These are phyloP conservation scores for Backusella luteola DNA, from an alignment of 192 early-diverging fungal species.

Conservation along the genomic window DNA sequence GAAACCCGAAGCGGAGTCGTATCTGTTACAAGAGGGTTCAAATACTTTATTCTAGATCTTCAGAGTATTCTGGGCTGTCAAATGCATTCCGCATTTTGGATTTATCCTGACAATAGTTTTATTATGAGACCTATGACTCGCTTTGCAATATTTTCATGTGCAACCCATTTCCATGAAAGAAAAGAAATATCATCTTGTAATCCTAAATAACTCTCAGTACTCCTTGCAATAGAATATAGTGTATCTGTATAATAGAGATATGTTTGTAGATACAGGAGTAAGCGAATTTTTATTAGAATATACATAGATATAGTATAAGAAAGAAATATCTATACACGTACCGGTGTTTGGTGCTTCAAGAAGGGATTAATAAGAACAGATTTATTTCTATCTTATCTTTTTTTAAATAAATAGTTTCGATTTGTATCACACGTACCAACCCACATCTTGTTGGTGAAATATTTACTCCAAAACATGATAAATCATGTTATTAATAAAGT, in stretches of 20 bases:
- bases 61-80: constrained; percentile 6
- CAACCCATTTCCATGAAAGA: background rate
- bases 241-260: no score
- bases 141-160: background rate
- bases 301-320: background rate
- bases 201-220: background rate
- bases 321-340: background rate
- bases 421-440: background rate
- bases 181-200: background rate
- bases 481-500: background rate
- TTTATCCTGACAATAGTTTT: background rate
- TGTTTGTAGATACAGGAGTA: no score
- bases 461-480: background rate
- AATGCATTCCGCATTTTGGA: constrained; percentile 1
- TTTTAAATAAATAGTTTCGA: background rate
- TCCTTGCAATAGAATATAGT: background rate
- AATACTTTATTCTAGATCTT: constrained; percentile 2
- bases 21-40: background rate
- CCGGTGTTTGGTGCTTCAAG: background rate
- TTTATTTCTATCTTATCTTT: background rate
- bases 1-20: background rate
- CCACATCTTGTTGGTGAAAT: background rate
- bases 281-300: background rate
- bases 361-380: background rate
- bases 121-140: background rate